Evolutionary conservation across 2,329 filamentous ascomycete genomes (phyloP).

Genomic region (Fusarium newnesense): DNA sequence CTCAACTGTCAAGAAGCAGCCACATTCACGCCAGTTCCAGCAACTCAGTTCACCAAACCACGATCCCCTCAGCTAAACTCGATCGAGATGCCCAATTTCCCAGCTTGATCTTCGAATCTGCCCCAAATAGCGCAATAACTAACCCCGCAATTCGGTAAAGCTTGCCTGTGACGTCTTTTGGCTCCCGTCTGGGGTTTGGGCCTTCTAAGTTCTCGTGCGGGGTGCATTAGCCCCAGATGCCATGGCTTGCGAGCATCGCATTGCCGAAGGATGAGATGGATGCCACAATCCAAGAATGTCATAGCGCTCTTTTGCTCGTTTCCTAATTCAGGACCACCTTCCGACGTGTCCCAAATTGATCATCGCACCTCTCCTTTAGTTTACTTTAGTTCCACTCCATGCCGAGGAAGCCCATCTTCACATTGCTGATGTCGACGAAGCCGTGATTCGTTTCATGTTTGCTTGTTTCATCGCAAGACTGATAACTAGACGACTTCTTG

Average conservation of each 20-base stretch:
- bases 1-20: not conserved
- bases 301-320: not conserved
- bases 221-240: constrained; percentile 25
- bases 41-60: not conserved
- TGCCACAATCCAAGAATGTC: not conserved
- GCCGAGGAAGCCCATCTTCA: not conserved
- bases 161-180: not conserved
- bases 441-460: not conserved
- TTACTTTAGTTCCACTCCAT: not conserved
- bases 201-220: constrained; percentile 3
- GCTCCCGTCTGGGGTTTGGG: not conserved
- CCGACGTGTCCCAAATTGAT: constrained; percentile 21
- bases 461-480: not conserved
- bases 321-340: constrained; percentile 34
- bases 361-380: not conserved
- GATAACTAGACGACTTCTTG: constrained; percentile 1
- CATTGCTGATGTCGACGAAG: not conserved
- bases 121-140: not conserved
- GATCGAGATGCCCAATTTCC: not conserved
- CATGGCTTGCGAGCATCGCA: constrained; percentile 24
- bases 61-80: not conserved
- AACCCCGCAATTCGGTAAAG: constrained; percentile 7
- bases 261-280: not conserved
- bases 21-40: not conserved
- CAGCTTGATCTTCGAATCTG: not conserved